Evolutionary conservation across 2,329 filamentous ascomycete genomes (phyloP).

Genomic region (Orbilia javanica): DNA sequence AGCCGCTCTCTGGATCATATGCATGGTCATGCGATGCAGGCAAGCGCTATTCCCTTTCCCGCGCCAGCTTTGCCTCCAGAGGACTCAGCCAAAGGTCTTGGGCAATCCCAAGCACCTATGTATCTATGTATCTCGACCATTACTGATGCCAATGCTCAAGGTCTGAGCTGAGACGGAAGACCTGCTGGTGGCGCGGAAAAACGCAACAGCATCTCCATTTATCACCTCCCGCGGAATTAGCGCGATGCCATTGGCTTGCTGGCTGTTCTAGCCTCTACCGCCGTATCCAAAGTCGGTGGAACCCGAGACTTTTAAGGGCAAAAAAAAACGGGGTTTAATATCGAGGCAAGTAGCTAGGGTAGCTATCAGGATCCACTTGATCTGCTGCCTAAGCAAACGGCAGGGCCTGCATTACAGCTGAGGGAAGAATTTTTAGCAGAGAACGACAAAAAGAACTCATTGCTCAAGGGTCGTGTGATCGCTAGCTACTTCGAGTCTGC

Average conservation of each 20-base stretch:
- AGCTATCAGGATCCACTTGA: background rate
- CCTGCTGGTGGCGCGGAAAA: background rate
- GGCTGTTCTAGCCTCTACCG: background rate
- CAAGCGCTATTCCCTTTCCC: background rate
- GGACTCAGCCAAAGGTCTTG: background rate
- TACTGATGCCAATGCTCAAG: background rate
- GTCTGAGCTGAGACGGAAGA: background rate
- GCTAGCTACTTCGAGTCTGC: background rate
- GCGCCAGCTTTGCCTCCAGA: background rate
- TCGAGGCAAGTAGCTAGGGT: background rate
- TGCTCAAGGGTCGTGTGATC: conserved; percentile 28
- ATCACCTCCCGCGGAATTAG: conserved; percentile 12
- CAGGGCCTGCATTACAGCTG: conserved; percentile 8
- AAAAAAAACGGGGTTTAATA: conserved; percentile 6
- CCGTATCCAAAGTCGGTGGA: conserved; percentile 4
- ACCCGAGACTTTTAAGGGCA: conserved; percentile 14
- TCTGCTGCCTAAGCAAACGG: conserved; percentile 13
- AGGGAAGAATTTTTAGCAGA: background rate
- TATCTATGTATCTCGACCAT: background rate
- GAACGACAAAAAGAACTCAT: background rate
- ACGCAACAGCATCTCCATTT: background rate
- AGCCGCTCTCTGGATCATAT: background rate
- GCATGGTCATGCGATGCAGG: background rate
- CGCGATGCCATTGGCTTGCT: background rate
- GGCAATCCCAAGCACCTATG: background rate